phyloP scores from a whole-genome alignment of 2,329 filamentous ascomycete species.

The Arthrobotrys conoides region DNA sequence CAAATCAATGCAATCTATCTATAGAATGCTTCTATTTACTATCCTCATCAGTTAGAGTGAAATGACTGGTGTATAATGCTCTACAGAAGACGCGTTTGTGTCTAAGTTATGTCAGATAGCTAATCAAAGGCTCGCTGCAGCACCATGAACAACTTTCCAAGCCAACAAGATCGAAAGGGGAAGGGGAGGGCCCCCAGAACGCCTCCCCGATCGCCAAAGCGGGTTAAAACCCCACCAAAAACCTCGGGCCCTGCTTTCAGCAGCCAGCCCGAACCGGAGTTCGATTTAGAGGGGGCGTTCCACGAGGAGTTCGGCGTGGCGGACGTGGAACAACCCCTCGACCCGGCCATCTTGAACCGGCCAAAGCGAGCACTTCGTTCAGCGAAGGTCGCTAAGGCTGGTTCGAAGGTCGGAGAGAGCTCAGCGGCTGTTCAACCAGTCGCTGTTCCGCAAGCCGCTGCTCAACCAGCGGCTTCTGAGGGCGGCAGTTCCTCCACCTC shows the following conservation, averaged over 20 bases:
- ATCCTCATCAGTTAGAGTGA: no score
- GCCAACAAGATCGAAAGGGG: constrained; percentile 6
- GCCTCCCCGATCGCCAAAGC: not conserved
- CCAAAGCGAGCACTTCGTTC: no score
- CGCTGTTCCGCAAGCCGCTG: no score
- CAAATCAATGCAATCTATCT: not conserved
- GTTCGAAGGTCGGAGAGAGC: no score
- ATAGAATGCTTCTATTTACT: no score
- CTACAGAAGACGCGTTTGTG: no score
- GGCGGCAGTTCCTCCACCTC: not conserved
- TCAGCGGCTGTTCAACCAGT: no score
- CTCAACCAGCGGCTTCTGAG: not conserved
- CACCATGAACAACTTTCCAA: constrained; percentile 3
- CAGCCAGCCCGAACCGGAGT: not conserved
- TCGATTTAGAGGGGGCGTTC: not conserved
- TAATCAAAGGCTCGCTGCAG: not conserved
- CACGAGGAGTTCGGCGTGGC: not conserved
- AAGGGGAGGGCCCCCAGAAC: constrained; percentile 5
- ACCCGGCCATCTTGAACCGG: constrained; percentile 1
- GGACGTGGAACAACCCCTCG: not conserved
- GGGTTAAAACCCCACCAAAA: not conserved
- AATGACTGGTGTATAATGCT: no score
- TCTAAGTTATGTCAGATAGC: not conserved
- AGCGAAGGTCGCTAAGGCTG: no score
- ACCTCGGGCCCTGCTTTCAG: not conserved